Evolutionary conservation across 140 eudicot species (phyloP).

Genomic region (Erigeron philadelphicus): DNA sequence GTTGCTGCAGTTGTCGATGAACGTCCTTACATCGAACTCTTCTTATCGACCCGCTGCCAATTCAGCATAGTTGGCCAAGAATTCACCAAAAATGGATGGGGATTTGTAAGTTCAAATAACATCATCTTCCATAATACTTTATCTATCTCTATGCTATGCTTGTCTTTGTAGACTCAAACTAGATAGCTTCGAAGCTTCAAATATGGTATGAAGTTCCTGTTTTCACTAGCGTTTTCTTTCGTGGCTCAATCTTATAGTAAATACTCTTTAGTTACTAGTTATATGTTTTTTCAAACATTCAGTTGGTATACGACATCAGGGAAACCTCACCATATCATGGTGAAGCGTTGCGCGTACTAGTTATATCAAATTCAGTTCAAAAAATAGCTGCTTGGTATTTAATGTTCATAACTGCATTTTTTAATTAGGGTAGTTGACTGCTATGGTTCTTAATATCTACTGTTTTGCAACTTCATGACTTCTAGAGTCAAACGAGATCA

Average conservation of each 20-base stretch:
- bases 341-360: no score
- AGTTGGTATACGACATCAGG: no score
- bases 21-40: slow-evolving; percentile 62
- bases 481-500: neutral
- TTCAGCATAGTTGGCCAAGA: slow-evolving; percentile 78
- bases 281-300: no score
- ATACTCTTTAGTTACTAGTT: no score
- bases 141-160: neutral
- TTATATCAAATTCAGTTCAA: no score
- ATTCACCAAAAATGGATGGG: slow-evolving; percentile 85
- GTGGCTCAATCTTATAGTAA: no score
- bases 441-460: no score
- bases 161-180: neutral
- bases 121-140: neutral
- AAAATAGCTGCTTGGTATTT: no score
- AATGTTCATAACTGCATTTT: no score
- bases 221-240: no score
- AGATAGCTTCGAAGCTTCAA: neutral
- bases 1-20: slow-evolving; percentile 83
- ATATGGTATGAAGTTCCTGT: neutral
- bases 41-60: slow-evolving; percentile 62
- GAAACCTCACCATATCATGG: no score
- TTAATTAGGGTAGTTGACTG: no score
- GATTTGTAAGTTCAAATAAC: slow-evolving; percentile 55
- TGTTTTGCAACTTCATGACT: neutral